These are phyloP conservation scores for Fusarium heterosporum DNA, from an alignment of 2,329 filamentous ascomycete genomes.

Conservation along the genomic window DNA sequence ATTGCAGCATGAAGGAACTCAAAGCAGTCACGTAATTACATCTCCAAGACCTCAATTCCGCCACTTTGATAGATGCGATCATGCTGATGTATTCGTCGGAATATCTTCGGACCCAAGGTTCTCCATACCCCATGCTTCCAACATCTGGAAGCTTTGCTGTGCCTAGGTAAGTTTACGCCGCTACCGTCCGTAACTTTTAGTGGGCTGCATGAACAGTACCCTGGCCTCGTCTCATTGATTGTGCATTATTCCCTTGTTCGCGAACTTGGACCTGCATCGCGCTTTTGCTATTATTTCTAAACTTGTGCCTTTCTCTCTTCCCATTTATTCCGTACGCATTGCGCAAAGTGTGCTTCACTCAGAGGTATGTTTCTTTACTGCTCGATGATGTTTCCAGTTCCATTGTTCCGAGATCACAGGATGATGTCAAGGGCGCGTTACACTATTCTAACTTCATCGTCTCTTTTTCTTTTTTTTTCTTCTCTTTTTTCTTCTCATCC, in stretches of 20 bases:
- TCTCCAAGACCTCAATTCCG: too few species aligned
- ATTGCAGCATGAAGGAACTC: neutral
- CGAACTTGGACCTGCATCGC: constrained; percentile 7
- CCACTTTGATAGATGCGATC: too few species aligned
- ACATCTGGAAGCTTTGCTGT: constrained; percentile 12
- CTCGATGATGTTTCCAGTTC: neutral
- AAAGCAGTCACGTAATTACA: too few species aligned
- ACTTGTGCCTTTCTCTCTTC: neutral
- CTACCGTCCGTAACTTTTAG: too few species aligned
- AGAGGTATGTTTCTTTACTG: constrained; percentile 16
- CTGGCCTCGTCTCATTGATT: constrained; percentile 21
- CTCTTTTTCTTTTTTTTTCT: constrained; percentile 5
- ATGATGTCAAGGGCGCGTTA: constrained; percentile 33
- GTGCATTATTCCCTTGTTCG: constrained; percentile 29
- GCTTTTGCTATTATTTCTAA: constrained; percentile 1
- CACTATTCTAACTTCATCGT: constrained; percentile 2
- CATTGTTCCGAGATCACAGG: constrained; percentile 11
- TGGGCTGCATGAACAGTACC: constrained; percentile 3
- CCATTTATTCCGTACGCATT: neutral
- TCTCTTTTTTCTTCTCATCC: constrained; percentile 2
- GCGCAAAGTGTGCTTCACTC: neutral
- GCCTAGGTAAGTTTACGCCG: too few species aligned
- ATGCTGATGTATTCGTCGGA: constrained; percentile 14
- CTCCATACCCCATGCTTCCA: constrained; percentile 12
- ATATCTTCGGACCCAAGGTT: constrained; percentile 36